phyloP scores from a whole-genome alignment of 768 basidiomycete species.

The Amanita muscaria region DNA sequence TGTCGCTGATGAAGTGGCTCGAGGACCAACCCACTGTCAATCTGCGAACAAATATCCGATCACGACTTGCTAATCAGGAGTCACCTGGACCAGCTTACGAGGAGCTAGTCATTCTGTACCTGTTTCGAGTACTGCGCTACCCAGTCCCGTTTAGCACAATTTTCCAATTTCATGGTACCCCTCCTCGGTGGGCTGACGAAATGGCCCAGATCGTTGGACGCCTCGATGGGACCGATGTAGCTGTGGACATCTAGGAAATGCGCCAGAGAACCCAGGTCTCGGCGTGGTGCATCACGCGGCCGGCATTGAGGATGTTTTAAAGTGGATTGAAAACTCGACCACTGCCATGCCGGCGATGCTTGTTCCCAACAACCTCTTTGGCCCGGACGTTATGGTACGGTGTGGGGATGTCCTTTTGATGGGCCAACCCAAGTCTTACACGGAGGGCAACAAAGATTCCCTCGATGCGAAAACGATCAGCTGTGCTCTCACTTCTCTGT shows the following conservation, averaged over 20 bases:
- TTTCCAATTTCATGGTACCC: constrained; percentile 8
- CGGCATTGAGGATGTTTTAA: constrained; percentile 9
- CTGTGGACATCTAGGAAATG: constrained; percentile 10
- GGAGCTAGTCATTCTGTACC: constrained; percentile 11
- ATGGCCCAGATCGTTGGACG: constrained; percentile 8
- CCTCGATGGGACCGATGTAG: constrained; percentile 6
- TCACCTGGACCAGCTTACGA: constrained; percentile 12
- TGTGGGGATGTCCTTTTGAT: constrained; percentile 10
- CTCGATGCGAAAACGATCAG: constrained; percentile 4
- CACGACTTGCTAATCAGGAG: constrained; percentile 2
- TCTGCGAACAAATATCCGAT: constrained; percentile 8
- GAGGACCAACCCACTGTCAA: constrained; percentile 2
- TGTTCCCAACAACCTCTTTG: constrained; percentile 10
- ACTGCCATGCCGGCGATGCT: constrained; percentile 8
- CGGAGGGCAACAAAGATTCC: too few relatives aligned
- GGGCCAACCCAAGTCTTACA: constrained; percentile 14
- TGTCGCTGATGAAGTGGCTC: constrained; percentile 13
- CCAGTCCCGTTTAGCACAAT: constrained; percentile 5
- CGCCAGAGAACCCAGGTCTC: constrained; percentile 11
- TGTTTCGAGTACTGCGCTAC: constrained; percentile 9
- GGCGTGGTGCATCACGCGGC: constrained; percentile 12
- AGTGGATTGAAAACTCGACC: constrained; percentile 3
- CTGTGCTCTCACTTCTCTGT: constrained; percentile 9
- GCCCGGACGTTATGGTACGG: constrained; percentile 7
- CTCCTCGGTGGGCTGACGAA: constrained; percentile 7